Evolutionary conservation across 2,329 filamentous ascomycete genomes (phyloP).

Genomic region (Teratosphaeria gauchensis): DNA sequence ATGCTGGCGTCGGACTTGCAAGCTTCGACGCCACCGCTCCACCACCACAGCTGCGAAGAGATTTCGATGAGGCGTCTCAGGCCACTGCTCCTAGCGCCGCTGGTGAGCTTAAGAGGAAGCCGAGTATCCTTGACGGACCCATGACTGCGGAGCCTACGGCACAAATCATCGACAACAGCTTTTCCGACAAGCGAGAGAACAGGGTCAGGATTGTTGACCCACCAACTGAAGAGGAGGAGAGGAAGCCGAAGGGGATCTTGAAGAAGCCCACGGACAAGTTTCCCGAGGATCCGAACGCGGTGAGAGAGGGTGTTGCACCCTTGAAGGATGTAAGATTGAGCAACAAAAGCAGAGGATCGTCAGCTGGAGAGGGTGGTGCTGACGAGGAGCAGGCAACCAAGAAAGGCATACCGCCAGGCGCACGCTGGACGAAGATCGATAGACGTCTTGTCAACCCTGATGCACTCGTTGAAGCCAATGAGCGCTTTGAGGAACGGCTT

Average conservation of each 20-base stretch:
- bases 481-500: conserved; percentile 82
- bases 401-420: conserved; percentile 47
- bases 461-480: conserved; percentile 74
- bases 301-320: conserved; percentile 86
- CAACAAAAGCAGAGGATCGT: not conserved
- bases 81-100: conserved; percentile 4
- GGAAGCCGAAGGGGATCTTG: conserved; percentile 72
- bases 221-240: conserved; percentile 56
- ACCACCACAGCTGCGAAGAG: conserved; percentile 10
- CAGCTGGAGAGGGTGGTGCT: conserved; percentile 1
- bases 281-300: conserved; percentile 72
- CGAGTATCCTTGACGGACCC: conserved; percentile 23
- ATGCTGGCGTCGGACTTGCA: conserved; percentile 9
- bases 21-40: conserved; percentile 8
- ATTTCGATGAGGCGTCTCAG: conserved; percentile 16
- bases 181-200: conserved; percentile 24
- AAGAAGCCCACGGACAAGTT: conserved; percentile 75
- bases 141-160: conserved; percentile 17
- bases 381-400: conserved; percentile 20
- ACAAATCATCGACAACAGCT: conserved; percentile 26
- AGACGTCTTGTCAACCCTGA: conserved; percentile 82
- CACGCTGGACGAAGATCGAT: conserved; percentile 89
- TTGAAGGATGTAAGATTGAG: conserved; percentile 56
- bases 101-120: conserved; percentile 13
- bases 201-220: conserved; percentile 58